Percentiles rank a stretch among this genome's conserved stretches.
These are phyloP conservation scores for Raddia distichophylla DNA, from an alignment of 176 grass and related monocot genomes.

Conservation along the genomic window DNA sequence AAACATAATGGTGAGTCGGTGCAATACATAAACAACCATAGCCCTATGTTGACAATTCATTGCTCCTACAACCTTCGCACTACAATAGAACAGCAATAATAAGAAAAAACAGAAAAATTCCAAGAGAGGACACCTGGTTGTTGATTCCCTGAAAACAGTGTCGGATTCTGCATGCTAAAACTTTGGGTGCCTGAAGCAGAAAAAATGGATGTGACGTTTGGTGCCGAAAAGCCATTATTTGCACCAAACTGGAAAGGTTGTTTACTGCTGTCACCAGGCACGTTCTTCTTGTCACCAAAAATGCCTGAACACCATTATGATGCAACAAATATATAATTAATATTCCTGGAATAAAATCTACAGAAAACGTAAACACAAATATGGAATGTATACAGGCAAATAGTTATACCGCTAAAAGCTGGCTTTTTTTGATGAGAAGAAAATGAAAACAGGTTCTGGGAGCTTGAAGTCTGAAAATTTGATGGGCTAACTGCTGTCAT, in stretches of 20 bases:
- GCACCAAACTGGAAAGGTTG: constrained; percentile 53
- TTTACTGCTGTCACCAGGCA: constrained; percentile 41
- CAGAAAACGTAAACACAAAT: constrained; percentile 11
- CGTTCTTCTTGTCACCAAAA: constrained; percentile 53
- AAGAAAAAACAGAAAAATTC: constrained; percentile 43
- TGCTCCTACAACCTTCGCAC: background rate
- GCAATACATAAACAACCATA: constrained; percentile 17
- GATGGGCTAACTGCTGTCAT: constrained; percentile 34
- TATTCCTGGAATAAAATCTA: constrained; percentile 2
- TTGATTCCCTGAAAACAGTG: constrained; percentile 59
- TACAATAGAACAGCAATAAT: constrained; percentile 10
- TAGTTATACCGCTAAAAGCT: constrained; percentile 47
- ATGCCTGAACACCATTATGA: constrained; percentile 52
- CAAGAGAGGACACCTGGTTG: constrained; percentile 46
- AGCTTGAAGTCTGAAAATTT: constrained; percentile 52
- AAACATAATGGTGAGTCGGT: constrained; percentile 7
- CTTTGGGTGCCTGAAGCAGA: constrained; percentile 52
- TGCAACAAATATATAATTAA: constrained; percentile 35
- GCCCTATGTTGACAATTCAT: background rate
- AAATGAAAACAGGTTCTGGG: constrained; percentile 38
- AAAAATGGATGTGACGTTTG: constrained; percentile 51
- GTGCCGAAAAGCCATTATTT: constrained; percentile 57
- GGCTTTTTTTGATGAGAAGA: constrained; percentile 48
- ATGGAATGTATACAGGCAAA: constrained; percentile 26
- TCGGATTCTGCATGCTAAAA: constrained; percentile 48